phyloP scores from a whole-genome alignment of 2,329 filamentous ascomycete genomes.

The Pseudomassariella vexata region DNA sequence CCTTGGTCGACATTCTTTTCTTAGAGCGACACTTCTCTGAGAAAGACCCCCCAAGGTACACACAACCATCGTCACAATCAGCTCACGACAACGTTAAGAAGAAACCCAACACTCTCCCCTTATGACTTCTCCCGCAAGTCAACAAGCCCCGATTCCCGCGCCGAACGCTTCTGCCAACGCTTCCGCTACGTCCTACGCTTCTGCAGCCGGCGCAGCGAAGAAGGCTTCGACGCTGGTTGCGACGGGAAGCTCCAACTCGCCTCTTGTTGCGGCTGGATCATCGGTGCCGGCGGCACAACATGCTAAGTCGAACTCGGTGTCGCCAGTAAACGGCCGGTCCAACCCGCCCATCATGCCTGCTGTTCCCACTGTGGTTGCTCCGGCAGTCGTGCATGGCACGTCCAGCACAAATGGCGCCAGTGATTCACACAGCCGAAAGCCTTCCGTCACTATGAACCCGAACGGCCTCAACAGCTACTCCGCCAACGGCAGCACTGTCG shows the following conservation, averaged over 20 bases:
- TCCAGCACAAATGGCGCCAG: conserved; percentile 62
- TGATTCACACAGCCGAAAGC: conserved; percentile 74
- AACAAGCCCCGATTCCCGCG: conserved; percentile 50
- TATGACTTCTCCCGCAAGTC: conserved; percentile 58
- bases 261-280: conserved; percentile 50
- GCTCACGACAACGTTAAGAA: conserved; percentile 17
- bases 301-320: conserved; percentile 61
- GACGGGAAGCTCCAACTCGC: conserved; percentile 50
- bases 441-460: conserved; percentile 86
- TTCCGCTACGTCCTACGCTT: conserved; percentile 60
- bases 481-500: conserved; percentile 74
- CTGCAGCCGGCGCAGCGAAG: conserved; percentile 58
- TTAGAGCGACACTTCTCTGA: conserved; percentile 3
- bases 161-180: conserved; percentile 49
- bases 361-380: conserved; percentile 45
- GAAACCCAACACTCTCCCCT: conserved; percentile 23
- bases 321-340: conserved; percentile 80
- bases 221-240: conserved; percentile 58
- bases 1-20: no score
- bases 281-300: conserved; percentile 51
- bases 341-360: conserved; percentile 64
- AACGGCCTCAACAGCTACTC: conserved; percentile 71
- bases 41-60: conserved; percentile 5
- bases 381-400: no score
- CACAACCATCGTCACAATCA: conserved; percentile 8